Evolutionary conservation across 805 yeast species (phyloP), one percentile per base, ranked within the genome.

Genomic region (Yarrowia sp.): DNA sequence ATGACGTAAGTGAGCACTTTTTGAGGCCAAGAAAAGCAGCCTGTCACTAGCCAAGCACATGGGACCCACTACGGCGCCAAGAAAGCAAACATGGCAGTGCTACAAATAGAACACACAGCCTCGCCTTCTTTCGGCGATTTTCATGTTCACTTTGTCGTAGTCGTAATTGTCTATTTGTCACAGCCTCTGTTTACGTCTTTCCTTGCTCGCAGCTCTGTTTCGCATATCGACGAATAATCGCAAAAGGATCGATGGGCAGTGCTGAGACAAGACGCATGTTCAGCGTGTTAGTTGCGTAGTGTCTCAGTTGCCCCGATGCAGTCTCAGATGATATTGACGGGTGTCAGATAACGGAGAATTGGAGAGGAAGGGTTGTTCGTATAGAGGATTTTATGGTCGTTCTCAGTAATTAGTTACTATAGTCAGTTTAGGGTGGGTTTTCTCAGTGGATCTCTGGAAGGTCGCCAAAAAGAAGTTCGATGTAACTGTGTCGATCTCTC

Each of bases 251-350:
- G 34, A 34, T 9, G 36, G 56, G 56, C 56, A 34, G 56, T 50
- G 56, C 56, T 50, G 56, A 50, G 56, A 50, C 56, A 50, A 7
- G 30, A n/a, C 42, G 30, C 38, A 24, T 17, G 40, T 17, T 6
- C 9, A n/a, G 56, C 40, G 30, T 50, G 30, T 3, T 13, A 13
- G 24, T 8, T 50, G 56, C 40, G 40, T 50, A 9, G 17, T 50
- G 56, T 50, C 56, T 50, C 30, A 50, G 42, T 47, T 46, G 34
- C 12, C 38, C 39, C 39, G 55, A 49, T n/a, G 38, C 53, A 33
- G 39, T 49, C 55, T 46, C 20, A 33, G 39, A n/a, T 30, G 30
- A 30, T 33, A 47, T 19, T 19, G 13, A 34, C 34, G 50, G 34
- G 50, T 46, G 17, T 46, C 34, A 42, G 46, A 42, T 13, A 42